These are phyloP conservation scores for Blastomyces emzantsi DNA, from an alignment of 2,329 filamentous ascomycete species.

Conservation along the genomic window DNA sequence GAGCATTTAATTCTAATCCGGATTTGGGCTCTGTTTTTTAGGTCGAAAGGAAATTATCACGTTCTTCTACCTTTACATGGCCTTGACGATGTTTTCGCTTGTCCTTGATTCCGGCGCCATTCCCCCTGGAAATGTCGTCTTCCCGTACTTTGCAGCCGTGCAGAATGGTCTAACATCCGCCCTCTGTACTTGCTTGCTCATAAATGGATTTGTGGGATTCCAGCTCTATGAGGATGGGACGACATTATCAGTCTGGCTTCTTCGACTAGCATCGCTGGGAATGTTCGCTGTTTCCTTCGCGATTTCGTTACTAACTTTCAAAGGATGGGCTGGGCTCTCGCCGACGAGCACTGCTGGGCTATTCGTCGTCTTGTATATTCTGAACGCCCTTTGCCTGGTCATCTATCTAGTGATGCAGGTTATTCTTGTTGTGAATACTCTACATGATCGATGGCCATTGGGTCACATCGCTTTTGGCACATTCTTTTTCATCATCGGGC, in stretches of 20 bases:
- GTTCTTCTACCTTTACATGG: constrained; percentile 96
- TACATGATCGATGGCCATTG: constrained; percentile 92
- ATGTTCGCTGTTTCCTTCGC: constrained; percentile 84
- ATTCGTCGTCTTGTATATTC: constrained; percentile 83
- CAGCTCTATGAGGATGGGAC: constrained; percentile 98
- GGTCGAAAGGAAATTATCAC: constrained; percentile 65
- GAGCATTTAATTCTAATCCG: constrained; percentile 10
- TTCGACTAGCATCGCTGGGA: constrained; percentile 65
- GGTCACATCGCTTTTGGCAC: constrained; percentile 85
- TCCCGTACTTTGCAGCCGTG: constrained; percentile 82
- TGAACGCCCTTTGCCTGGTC: constrained; percentile 78
- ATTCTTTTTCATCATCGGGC: constrained; percentile 84
- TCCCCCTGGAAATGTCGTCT: constrained; percentile 68
- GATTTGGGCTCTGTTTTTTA: constrained; percentile 23
- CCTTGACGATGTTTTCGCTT: constrained; percentile 79
- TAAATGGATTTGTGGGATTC: constrained; percentile 98
- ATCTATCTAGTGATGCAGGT: constrained; percentile 84
- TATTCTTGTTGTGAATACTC: constrained; percentile 75
- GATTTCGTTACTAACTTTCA: constrained; percentile 85
- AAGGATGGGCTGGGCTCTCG: constrained; percentile 74
- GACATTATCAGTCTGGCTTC: constrained; percentile 82
- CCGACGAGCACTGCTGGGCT: constrained; percentile 81
- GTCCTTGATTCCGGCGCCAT: constrained; percentile 89
- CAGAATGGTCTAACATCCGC: constrained; percentile 81
- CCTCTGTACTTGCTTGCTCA: constrained; percentile 76